Base-by-base conservation (phyloP, 352 stramenopile species). In the Thraustochytrium sp. region DNA sequence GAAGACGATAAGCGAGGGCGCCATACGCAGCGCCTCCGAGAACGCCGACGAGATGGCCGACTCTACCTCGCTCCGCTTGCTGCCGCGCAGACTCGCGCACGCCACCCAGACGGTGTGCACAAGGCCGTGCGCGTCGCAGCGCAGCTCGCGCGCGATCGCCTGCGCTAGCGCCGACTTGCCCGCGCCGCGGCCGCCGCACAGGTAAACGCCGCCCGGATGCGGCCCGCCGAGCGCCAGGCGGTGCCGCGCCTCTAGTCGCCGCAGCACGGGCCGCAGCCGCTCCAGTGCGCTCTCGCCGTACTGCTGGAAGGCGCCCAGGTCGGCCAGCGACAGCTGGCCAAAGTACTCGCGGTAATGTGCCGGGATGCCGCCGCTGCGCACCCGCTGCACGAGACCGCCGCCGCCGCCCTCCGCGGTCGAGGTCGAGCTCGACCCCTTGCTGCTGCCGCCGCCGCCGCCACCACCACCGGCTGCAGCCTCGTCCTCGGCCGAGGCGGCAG, bases 1-100 rank as follows among this genome's bases (percentile, higher is more conserved):
- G 40, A 94, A 88, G 85, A 94, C 92, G 42, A 94, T 84, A 31
- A 94, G 87, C 0, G 87, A 88, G n/a, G 90, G 90, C 46, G 88
- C 86, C 16, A 87, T 86, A 34, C 82, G 53, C 26, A 83, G 59
- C 5, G 90, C 90, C 29, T 83, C 36, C 38, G 9, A n/a, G 36
- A 83, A 80, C 34, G 68, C 68, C 46, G 44, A 61, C 23, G 68
- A 36, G 34, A 80, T 75, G 36, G 53, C 18, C 2, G 26, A 55
- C 40, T 80, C 68, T 18, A 80, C 53, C 26, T 80, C 68, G 68
- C 68, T 80, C 13, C 68, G 68, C 68, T 80, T 80, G 48, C 68
- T 34, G n/a, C 68, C 68, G 26, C 68, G 68, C 34, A 80, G 49
- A 31, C 46, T 68, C 13, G 68, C 48, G 3, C 68, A 80, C 37